Percentiles rank a stretch among this genome's conserved stretches.
These are phyloP conservation scores for Ganoderma boninense DNA, from an alignment of 1,284 basidiomycete genomes.

Conservation along the genomic window DNA sequence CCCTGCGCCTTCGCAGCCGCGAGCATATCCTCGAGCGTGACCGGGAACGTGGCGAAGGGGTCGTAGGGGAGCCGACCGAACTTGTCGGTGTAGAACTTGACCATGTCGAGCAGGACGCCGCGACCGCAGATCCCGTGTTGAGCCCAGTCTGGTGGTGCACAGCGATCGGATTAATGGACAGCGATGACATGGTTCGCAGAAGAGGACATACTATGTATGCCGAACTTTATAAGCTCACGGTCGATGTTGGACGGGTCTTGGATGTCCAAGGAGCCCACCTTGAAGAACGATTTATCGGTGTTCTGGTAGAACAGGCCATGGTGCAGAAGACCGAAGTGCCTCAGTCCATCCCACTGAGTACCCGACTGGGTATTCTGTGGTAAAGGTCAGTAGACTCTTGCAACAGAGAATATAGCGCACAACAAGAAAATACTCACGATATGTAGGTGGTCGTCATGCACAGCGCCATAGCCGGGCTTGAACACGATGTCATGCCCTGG, in stretches of 20 bases:
- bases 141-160: slow-evolving; percentile 66
- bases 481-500: slow-evolving; percentile 53
- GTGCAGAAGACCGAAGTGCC: slow-evolving; percentile 64
- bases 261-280: slow-evolving; percentile 55
- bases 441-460: slow-evolving; percentile 68
- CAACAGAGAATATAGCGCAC: neutral
- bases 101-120: slow-evolving; percentile 74
- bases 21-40: slow-evolving; percentile 65
- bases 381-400: neutral
- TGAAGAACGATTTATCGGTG: slow-evolving; percentile 54
- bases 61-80: slow-evolving; percentile 63
- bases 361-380: slow-evolving; percentile 77
- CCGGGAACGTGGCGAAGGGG: slow-evolving; percentile 66
- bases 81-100: slow-evolving; percentile 56
- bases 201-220: slow-evolving; percentile 67
- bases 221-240: slow-evolving; percentile 57
- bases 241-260: slow-evolving; percentile 61
- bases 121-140: slow-evolving; percentile 78
- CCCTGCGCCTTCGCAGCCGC: slow-evolving; percentile 66
- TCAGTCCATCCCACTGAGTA: slow-evolving; percentile 78
- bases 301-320: slow-evolving; percentile 73
- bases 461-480: slow-evolving; percentile 38
- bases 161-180: neutral
- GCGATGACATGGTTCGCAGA: neutral
- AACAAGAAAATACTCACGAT: slow-evolving; percentile 52